phyloP scores from a whole-genome alignment of 2,329 filamentous ascomycete species.

The Arthrobotrys pseudoclavata region DNA sequence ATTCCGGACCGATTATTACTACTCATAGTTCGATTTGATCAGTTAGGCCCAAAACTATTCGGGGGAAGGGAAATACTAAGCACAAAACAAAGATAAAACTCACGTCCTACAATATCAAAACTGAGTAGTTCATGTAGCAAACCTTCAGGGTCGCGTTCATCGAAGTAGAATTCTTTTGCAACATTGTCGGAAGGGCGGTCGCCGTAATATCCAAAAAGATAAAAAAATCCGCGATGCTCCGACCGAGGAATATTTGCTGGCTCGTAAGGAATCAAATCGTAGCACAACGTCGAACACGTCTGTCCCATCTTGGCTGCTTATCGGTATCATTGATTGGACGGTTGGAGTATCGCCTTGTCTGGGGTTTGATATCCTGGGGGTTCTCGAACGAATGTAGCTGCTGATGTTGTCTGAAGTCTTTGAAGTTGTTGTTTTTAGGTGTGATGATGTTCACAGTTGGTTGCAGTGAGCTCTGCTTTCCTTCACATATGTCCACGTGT shows the following conservation, averaged over 20 bases:
- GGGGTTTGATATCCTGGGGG: no score
- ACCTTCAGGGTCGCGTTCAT: background rate
- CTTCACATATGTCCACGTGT: no score
- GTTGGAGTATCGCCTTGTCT: background rate
- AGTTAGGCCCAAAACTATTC: background rate
- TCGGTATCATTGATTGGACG: background rate
- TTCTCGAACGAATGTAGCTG: no score
- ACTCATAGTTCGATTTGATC: background rate
- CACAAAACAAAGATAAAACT: background rate
- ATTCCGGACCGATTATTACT: background rate
- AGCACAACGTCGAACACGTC: background rate
- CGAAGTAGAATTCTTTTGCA: background rate
- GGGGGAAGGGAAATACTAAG: background rate
- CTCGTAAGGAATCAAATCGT: background rate
- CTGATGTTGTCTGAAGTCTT: no score
- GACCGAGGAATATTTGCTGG: background rate
- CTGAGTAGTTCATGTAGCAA: background rate
- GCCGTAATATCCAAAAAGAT: background rate
- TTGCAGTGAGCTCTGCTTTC: no score
- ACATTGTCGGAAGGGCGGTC: no score
- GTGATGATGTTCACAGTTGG: no score
- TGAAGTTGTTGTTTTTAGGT: no score
- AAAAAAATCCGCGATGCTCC: background rate
- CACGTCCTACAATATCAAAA: background rate
- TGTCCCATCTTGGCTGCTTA: background rate